Percentiles rank a stretch among this genome's conserved stretches.
Evolutionary conservation across 2,329 filamentous ascomycete genomes (phyloP).

Genomic region (Colletotrichum brevisporum): DNA sequence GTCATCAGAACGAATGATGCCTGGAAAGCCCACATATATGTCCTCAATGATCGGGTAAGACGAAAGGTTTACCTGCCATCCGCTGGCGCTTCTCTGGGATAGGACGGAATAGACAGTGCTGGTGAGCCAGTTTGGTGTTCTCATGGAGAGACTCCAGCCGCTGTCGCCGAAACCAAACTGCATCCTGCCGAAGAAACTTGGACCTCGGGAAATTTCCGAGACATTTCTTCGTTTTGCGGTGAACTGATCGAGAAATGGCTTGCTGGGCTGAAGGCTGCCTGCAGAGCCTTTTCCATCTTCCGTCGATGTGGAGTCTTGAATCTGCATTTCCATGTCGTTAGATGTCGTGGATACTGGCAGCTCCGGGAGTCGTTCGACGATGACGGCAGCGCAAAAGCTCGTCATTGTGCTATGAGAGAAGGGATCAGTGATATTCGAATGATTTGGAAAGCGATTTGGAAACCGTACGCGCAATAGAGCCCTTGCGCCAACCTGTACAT

Average conservation of each 20-base stretch:
- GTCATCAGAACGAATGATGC: neutral
- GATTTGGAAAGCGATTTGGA: too few species aligned
- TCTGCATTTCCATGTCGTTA: too few species aligned
- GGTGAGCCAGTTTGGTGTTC: conserved; percentile 11
- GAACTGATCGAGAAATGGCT: neutral
- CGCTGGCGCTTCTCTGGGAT: neutral
- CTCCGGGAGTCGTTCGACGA: neutral
- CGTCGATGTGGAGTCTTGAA: too few species aligned
- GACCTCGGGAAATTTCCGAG: neutral
- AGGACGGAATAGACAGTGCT: conserved; percentile 18
- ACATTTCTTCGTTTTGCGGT: neutral
- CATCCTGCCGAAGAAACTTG: neutral
- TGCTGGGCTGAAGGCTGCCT: neutral
- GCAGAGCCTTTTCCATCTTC: neutral
- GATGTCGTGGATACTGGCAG: neutral
- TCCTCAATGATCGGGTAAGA: neutral
- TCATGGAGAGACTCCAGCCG: neutral
- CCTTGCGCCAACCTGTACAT: conserved; percentile 41
- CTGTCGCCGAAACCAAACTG: neutral
- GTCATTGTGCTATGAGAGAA: neutral
- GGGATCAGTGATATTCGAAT: neutral
- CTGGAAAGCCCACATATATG: rapidly evolving
- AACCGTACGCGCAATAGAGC: conserved; percentile 43
- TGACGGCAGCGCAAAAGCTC: neutral
- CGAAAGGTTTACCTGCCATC: neutral